phyloP scores from a whole-genome alignment of 2,329 filamentous ascomycete species.

The Remersonia thermophila region DNA sequence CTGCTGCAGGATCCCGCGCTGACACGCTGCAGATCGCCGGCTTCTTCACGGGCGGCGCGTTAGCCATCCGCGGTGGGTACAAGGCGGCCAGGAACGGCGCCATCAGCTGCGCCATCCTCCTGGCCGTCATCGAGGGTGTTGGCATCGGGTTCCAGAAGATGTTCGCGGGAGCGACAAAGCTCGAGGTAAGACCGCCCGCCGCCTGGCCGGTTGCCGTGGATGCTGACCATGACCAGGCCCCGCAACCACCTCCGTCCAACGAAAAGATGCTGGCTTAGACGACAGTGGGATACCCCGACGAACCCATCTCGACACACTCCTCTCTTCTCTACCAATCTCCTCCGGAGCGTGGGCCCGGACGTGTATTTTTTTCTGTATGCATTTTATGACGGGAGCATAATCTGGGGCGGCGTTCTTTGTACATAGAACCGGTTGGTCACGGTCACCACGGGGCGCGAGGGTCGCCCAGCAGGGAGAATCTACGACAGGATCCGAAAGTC shows the following conservation, averaged over 20 bases:
- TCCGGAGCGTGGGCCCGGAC: not conserved
- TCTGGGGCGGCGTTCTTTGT: no score
- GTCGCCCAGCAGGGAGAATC: no score
- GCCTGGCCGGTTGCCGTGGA: not conserved
- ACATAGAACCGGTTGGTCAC: no score
- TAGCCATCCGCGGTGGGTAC: constrained; percentile 83
- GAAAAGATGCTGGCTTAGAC: constrained; percentile 15
- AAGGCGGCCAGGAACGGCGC: constrained; percentile 90
- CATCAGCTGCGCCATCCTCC: constrained; percentile 86
- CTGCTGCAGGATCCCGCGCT: not conserved
- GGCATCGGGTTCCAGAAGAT: constrained; percentile 55
- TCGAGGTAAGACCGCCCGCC: constrained; percentile 13
- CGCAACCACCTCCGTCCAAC: constrained; percentile 14
- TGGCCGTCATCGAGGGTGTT: constrained; percentile 94
- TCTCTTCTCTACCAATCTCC: not conserved
- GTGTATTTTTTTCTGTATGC: not conserved
- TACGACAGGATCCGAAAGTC: no score
- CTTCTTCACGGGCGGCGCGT: constrained; percentile 87
- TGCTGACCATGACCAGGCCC: constrained; percentile 10
- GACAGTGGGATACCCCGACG: not conserved
- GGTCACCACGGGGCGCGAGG: not conserved
- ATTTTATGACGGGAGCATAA: not conserved
- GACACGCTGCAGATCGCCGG: constrained; percentile 52
- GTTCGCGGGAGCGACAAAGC: constrained; percentile 18
- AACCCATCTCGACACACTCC: not conserved